A percentile compares a stretch with the other conserved stretches of the same genome.
Evolutionary conservation across 345 rosid genomes (phyloP).

Genomic region (Triadica sebifera): DNA sequence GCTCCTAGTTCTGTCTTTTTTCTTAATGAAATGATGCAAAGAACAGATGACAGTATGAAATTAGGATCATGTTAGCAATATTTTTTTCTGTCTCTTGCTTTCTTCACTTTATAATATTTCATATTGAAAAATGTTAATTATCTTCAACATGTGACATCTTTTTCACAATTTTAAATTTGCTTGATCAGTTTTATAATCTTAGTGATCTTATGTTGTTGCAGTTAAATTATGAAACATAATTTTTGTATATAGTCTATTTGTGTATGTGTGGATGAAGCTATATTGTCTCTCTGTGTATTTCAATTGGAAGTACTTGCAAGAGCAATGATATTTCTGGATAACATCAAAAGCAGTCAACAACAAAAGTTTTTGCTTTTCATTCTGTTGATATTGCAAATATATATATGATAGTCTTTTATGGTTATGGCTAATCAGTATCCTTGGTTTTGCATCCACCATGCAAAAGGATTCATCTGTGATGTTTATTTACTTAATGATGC

Average conservation of each 20-base stretch:
- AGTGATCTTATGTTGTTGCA: not conserved
- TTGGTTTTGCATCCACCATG: too few species aligned
- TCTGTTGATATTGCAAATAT: too few species aligned
- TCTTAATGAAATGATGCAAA: not conserved
- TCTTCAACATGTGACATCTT: not conserved
- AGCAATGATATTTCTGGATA: too few species aligned
- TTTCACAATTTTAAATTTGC: not conserved
- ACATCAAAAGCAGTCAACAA: too few species aligned
- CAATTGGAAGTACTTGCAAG: not conserved
- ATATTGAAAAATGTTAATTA: not conserved
- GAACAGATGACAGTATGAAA: not conserved
- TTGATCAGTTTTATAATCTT: not conserved
- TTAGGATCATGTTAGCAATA: not conserved
- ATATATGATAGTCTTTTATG: too few species aligned
- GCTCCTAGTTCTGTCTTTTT: not conserved
- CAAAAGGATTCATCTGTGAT: too few species aligned
- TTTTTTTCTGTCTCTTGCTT: not conserved
- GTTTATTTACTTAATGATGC: too few species aligned
- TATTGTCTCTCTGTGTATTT: not conserved
- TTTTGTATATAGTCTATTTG: not conserved
- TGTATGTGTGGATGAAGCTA: not conserved
- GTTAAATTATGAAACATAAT: not conserved
- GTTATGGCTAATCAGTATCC: too few species aligned
- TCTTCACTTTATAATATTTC: not conserved
- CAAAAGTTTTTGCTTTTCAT: too few species aligned